Conservation (phyloP, 2,329 filamentous ascomycete genomes). For the Raffaelea ambrosiae region DNA sequence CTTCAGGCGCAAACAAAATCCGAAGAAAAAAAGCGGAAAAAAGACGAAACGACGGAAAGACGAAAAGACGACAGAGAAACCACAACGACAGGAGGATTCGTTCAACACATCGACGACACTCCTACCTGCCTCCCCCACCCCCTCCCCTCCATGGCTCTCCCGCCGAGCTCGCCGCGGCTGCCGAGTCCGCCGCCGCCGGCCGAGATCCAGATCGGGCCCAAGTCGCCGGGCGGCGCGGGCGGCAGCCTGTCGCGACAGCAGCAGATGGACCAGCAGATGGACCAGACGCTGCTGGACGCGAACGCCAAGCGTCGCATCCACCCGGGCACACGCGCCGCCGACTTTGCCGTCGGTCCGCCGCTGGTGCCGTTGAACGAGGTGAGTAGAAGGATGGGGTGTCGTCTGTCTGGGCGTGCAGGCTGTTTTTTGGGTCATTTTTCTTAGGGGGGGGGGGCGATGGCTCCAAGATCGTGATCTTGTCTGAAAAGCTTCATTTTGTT, state of each 20-base stretch:
- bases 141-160: slow-evolving; percentile 39
- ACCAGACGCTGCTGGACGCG: slow-evolving; percentile 57
- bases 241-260: slow-evolving; percentile 35
- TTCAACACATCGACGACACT: not conserved
- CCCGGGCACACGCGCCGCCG: slow-evolving; percentile 80
- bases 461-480: too few relatives aligned
- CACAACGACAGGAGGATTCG: not conserved
- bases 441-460: not conserved
- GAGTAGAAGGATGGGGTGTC: slow-evolving; percentile 21
- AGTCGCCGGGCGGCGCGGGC: slow-evolving; percentile 15
- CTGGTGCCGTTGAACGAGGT: slow-evolving; percentile 80
- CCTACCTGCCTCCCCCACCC: not conserved
- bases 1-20: too few relatives aligned
- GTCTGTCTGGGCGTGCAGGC: too few relatives aligned
- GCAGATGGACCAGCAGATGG: slow-evolving; percentile 50
- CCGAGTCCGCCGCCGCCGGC: slow-evolving; percentile 91
- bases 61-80: too few relatives aligned
- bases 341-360: slow-evolving; percentile 89
- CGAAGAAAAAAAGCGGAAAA: too few relatives aligned
- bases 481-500: too few relatives aligned
- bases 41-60: too few relatives aligned
- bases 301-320: slow-evolving; percentile 79
- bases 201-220: slow-evolving; percentile 74
- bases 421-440: slow-evolving; percentile 3
- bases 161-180: slow-evolving; percentile 79